Conservation (phyloP, 2,329 filamentous ascomycete genomes). For the Juglanconis juglandina region DNA sequence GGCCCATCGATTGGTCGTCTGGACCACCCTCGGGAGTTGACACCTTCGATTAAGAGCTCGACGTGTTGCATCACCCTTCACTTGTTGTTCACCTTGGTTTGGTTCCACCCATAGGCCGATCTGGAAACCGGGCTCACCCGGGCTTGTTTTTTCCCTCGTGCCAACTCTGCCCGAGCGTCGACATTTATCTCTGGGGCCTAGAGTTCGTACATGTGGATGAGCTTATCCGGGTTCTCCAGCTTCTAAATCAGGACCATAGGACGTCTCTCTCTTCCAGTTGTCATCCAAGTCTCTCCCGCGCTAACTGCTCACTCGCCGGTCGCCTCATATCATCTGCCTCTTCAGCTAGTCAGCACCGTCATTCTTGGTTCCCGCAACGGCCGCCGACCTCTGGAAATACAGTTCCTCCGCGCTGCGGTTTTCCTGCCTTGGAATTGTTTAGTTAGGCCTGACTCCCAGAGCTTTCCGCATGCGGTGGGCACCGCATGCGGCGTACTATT, state of each 20-base stretch:
- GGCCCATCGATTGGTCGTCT: background rate
- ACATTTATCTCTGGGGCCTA: background rate
- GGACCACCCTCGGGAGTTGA: background rate
- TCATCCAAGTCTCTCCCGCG: background rate
- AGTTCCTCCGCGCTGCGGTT: background rate
- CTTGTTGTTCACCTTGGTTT: background rate
- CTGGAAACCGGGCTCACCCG: background rate
- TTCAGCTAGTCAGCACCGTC: conserved; percentile 1
- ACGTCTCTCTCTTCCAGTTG: background rate
- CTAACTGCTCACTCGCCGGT: conserved; percentile 5
- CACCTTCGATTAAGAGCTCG: conserved; percentile 2
- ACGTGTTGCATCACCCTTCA: background rate
- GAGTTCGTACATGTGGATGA: conserved; percentile 1
- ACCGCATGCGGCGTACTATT: background rate
- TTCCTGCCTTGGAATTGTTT: background rate
- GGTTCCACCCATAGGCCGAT: background rate
- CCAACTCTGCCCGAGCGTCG: conserved; percentile 5
- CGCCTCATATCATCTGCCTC: background rate
- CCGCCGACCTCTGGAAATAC: background rate
- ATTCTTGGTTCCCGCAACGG: background rate
- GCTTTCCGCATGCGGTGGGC: no score
- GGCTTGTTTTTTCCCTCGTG: background rate
- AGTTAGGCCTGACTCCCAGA: background rate
- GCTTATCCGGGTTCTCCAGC: conserved; percentile 3
- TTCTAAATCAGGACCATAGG: background rate